Evolutionary conservation across 352 stramenopile genomes (phyloP).

Genomic region (Pythium angustatum): DNA sequence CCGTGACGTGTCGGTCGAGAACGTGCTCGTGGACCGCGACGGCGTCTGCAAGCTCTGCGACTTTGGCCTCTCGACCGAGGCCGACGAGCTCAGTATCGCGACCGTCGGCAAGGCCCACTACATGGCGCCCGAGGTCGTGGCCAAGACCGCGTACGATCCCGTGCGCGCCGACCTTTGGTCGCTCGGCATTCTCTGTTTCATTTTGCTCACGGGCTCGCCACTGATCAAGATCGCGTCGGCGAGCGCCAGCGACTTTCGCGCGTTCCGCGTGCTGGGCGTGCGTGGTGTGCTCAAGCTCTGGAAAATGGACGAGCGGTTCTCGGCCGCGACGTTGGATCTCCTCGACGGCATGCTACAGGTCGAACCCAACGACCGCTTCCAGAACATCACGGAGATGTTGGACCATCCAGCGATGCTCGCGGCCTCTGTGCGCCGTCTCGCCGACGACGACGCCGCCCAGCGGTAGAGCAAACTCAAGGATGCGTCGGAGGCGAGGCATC

Average conservation of each 20-base stretch:
- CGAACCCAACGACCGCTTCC: slow-evolving; percentile 6
- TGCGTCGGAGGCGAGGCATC: too few relatives aligned
- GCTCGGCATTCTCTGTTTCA: slow-evolving; percentile 21
- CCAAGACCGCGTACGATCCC: slow-evolving; percentile 3
- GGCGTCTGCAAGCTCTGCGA: slow-evolving; percentile 10
- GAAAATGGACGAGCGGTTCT: background rate
- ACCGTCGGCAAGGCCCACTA: slow-evolving; percentile 2
- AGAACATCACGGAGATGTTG: slow-evolving; percentile 10
- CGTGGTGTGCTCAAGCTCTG: background rate
- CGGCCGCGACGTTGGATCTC: background rate
- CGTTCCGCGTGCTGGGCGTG: background rate
- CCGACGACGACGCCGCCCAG: background rate
- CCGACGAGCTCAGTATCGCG: background rate
- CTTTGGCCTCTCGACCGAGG: background rate
- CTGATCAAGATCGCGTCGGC: slow-evolving; percentile 4
- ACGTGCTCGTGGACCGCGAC: slow-evolving; percentile 19
- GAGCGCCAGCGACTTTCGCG: background rate
- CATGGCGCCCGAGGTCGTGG: slow-evolving; percentile 5
- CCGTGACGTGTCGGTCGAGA: slow-evolving; percentile 67
- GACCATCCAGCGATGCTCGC: slow-evolving; percentile 27
- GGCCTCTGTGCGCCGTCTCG: slow-evolving; percentile 7
- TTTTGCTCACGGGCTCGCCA: slow-evolving; percentile 19
- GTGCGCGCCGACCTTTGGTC: slow-evolving; percentile 22
- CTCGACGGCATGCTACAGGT: background rate
- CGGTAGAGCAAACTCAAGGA: too few relatives aligned